Evolutionary conservation across 345 rosid species (phyloP), one percentile per base, ranked within the genome.

Genomic region (Pistacia atlantica): DNA sequence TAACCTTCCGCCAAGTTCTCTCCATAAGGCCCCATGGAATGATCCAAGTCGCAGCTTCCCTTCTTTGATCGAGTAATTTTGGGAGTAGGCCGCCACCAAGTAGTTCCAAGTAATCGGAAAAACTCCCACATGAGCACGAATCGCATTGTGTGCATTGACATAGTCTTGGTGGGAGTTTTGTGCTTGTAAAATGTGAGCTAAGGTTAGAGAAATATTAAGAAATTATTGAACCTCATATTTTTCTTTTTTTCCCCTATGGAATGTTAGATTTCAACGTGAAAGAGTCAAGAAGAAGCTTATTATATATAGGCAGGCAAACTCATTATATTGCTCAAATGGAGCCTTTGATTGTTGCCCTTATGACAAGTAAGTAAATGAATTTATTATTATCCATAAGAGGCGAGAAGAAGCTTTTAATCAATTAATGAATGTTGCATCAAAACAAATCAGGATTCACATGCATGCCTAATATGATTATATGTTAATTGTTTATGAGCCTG

Each of bases 1-100:
- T 20, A 71, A 8, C 85, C 82, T 35, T 48, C 45, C 8, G 85
- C 89, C 4, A 86, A 45, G 28, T 83, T 81, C 74, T 83, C 79
- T 0, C 85, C 82, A 0, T 81, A 86, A 2, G 80, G 83, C 5
- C 86, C 82, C 1, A 35, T 18, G 0, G 89, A 86, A 60, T 83
- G 86, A 72, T 56, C 46, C 16, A 86, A 45, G 22, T 42, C 3
- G 31, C 80, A 83, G 49, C 69, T 0, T n/a, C 49, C 0, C 22
- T 55, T 12, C 76, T 64, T 48, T 69, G 16, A 4, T 74, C 45
- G 28, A 62, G 10, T 83, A 80, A 4, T 65, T 16, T 5, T 63
- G 69, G 3, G 86, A 78, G 3, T 80, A 85, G 31, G 62, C 71
- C 0, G 72, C 84, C 5, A 82, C 25, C 3, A 48, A 72, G 11